Percentiles rank a stretch among this genome's conserved stretches.
Conservation (phyloP, 352 stramenopile genomes). For the Bremia lactucae region DNA sequence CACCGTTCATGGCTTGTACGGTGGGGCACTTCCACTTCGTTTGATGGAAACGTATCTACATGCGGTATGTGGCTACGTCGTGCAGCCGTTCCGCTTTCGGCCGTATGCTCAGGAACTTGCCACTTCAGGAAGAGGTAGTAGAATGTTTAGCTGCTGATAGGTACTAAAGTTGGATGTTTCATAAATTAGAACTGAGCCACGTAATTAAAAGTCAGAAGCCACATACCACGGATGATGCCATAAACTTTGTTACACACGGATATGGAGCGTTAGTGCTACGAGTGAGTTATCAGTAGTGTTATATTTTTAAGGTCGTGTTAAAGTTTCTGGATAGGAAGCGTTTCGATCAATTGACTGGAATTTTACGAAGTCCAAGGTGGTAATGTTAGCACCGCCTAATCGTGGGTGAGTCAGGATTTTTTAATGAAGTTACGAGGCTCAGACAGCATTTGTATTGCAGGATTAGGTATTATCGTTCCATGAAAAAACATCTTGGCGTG, state of each 20-base stretch:
- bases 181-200: slow-evolving; percentile 25
- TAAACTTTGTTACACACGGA: slow-evolving; percentile 66
- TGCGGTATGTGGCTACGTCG: slow-evolving; percentile 21
- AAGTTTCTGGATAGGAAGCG: slow-evolving; percentile 34
- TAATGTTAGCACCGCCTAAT: slow-evolving; percentile 67
- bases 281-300: slow-evolving; percentile 11
- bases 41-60: slow-evolving; percentile 42
- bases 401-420: slow-evolving; percentile 28
- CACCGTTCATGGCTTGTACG: slow-evolving; percentile 60
- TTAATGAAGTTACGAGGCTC: neutral
- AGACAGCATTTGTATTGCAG: slow-evolving; percentile 8
- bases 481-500: slow-evolving; percentile 44
- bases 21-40: slow-evolving; percentile 25
- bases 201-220: slow-evolving; percentile 54
- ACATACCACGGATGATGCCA: slow-evolving; percentile 36
- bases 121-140: slow-evolving; percentile 29
- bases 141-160: neutral
- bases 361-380: slow-evolving; percentile 54
- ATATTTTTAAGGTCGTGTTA: neutral
- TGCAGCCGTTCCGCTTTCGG: slow-evolving; percentile 41
- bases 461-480: slow-evolving; percentile 46
- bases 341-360: slow-evolving; percentile 67
- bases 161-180: neutral
- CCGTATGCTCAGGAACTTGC: slow-evolving; percentile 29
- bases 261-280: slow-evolving; percentile 61